Evolutionary conservation across 805 yeast genomes (phyloP), one percentile per base, ranked within the genome.

Genomic region (Saitoella complicata): DNA sequence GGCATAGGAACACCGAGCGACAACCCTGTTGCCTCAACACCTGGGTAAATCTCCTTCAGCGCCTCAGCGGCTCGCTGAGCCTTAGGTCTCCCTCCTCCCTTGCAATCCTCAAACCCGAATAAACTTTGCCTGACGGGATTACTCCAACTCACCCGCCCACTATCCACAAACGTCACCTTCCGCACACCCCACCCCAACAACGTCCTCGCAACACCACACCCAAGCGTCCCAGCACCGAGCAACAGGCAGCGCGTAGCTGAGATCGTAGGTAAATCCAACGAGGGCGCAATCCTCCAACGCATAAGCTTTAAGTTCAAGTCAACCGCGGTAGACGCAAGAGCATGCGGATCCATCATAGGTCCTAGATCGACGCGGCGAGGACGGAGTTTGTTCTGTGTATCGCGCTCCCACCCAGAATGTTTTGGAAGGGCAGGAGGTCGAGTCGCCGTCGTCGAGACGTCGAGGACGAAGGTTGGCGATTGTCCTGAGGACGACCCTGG

Each of bases 231-330:
- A 0, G 97, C 82, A 0, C 99, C 99, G n/a, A 91, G 68, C 10
- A 91, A 64, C 38, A 91, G 61, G 36, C 87, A 80, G 51, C 71
- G 78, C 7, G 79, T 71, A 11, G 61, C 47, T 50, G 74, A 72
- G 21, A 91, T 66, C 2, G 63, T 56, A 5, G 82, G 87, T 40
- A 91, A 65, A 55, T 91, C 73, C 3, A 91, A 58, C 6, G 75
- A 70, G 0, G 98, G 97, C 0, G 83, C 85, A 11, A 91, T 73
- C 52, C 98, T 70, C 99, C 99, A 91, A 57, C 86, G 85, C 98
- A 91, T 91, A 39, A 91, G 66, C 62, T 84, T 83, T 47, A 91
- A 66, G 57, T 91, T 91, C 46, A 91, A 69, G 58, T 87, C 95
- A 5, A 86, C 87, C 0, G 96, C 88, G 60, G 93, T 97, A 48